Percentiles rank a stretch among this genome's conserved stretches.
These are phyloP conservation scores for Pelargonium nanum DNA, from an alignment of 345 rosid genomes.

Conservation along the genomic window DNA sequence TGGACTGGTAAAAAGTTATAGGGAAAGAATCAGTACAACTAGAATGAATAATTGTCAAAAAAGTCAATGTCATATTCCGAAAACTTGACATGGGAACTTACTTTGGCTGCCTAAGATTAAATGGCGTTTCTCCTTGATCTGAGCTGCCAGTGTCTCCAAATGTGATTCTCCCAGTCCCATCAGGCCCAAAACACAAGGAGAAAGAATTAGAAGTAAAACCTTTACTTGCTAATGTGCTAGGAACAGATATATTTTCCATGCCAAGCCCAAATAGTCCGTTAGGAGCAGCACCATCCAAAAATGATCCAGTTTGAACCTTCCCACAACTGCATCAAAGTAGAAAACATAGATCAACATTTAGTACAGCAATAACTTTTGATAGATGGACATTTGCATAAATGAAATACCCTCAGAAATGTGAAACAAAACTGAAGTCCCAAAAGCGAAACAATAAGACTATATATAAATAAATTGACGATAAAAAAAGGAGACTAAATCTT, in stretches of 20 bases:
- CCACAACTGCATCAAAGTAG: slow-evolving; percentile 63
- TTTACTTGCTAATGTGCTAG: slow-evolving; percentile 65
- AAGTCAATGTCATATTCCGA: slow-evolving; percentile 9
- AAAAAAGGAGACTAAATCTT: neutral
- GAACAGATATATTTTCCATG: slow-evolving; percentile 64
- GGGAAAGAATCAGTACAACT: neutral
- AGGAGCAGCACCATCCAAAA: slow-evolving; percentile 79
- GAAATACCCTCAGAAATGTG: neutral
- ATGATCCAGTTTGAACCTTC: slow-evolving; percentile 70
- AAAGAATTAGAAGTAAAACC: slow-evolving; percentile 71
- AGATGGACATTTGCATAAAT: neutral
- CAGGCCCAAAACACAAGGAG: slow-evolving; percentile 80
- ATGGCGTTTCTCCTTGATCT: slow-evolving; percentile 77
- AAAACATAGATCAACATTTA: slow-evolving; percentile 9
- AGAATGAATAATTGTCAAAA: too few relatives aligned
- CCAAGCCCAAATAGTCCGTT: slow-evolving; percentile 98
- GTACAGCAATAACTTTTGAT: neutral
- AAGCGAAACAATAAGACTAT: too few relatives aligned
- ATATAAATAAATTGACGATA: too few relatives aligned
- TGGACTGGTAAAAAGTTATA: slow-evolving; percentile 36
- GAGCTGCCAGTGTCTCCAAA: slow-evolving; percentile 86
- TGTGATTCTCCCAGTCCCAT: slow-evolving; percentile 73
- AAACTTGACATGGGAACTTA: slow-evolving; percentile 18
- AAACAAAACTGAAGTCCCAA: too few relatives aligned
- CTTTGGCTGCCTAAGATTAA: slow-evolving; percentile 50